phyloP scores from a whole-genome alignment of 768 basidiomycete species.

The Sutorius australiensis region DNA sequence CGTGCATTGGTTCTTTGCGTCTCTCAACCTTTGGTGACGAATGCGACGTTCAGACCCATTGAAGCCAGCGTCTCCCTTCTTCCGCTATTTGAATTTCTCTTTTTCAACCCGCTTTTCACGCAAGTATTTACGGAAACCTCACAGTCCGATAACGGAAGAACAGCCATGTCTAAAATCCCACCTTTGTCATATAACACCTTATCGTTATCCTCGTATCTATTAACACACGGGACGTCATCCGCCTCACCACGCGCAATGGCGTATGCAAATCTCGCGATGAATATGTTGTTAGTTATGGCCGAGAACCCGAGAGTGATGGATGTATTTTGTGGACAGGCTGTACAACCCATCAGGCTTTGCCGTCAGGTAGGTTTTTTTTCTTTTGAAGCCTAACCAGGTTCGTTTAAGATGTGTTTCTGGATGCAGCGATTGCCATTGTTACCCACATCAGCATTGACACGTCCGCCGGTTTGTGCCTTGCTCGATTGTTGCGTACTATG shows the following conservation, averaged over 20 bases:
- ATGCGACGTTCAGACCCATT: conserved; percentile 47
- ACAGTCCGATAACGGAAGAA: conserved; percentile 25
- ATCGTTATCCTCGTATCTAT: conserved; percentile 59
- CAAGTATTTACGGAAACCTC: conserved; percentile 42
- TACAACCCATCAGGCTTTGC: conserved; percentile 51
- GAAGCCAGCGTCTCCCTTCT: conserved; percentile 57
- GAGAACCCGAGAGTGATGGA: conserved; percentile 49
- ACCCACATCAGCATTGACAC: conserved; percentile 35
- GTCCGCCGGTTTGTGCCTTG: conserved; percentile 52
- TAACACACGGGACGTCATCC: conserved; percentile 63
- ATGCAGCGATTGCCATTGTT: conserved; percentile 51
- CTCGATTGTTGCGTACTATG: conserved; percentile 69
- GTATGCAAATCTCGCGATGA: conserved; percentile 58
- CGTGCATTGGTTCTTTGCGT: conserved; percentile 7
- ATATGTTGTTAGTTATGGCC: conserved; percentile 47
- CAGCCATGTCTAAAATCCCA: conserved; percentile 20
- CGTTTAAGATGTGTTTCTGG: background rate
- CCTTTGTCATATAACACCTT: conserved; percentile 48
- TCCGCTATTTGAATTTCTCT: conserved; percentile 58
- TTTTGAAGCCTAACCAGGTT: background rate
- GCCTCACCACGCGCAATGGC: conserved; percentile 54
- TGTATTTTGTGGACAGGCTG: conserved; percentile 40
- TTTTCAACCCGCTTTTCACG: conserved; percentile 47
- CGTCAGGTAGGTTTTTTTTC: conserved; percentile 51
- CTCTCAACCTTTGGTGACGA: background rate